Evolutionary conservation across 331 rosid genomes (phyloP), one percentile per base, ranked within the genome.

Genomic region (Arachis monticola): DNA sequence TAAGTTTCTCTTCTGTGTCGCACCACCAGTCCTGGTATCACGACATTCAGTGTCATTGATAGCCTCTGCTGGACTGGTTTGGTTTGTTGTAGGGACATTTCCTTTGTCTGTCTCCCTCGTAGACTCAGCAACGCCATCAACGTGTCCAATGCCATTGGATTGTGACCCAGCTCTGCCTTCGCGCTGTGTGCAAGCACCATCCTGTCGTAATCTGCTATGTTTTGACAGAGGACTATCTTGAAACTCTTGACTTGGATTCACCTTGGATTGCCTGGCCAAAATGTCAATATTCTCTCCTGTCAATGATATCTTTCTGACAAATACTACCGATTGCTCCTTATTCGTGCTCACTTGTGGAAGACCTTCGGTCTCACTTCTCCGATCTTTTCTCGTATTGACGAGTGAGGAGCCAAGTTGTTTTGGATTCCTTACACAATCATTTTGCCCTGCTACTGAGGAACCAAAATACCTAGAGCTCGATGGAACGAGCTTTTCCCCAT

Each of bases 111-210:
- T 62, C 70, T 80, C 81, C 83, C 83, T 77, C 63, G 87, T 45
- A 76, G 84, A 86, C 45, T 85, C 88, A 72, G 75, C 55, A 69
- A 71, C 62, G 77, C 82, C 77, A 67, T 83, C 80, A 75, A 70
- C 76, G 41, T 66, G 83, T 69, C 79, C 79, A 72, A 75, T 67
- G 41, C 72, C 83, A 74, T 79, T 79, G 48, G 65, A 67, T 53
- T 40, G 88, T 14, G 79, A 66, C 70, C 69, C 77, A 77, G 77
- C 42, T 79, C 81, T 83, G 27, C 80, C 62, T 52, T 80, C 83
- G 59, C 46, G 76, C 22, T 51, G 90, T 72, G 76, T 74, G 81
- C 70, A 78, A 65, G 77, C 67, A 85, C 83, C 87, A 60, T 50
- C 83, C 45, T 70, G 79, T 73, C 7, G 41, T 67, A 75, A 82